Percentiles rank a stretch among this genome's conserved stretches.
Evolutionary conservation across 2,329 filamentous ascomycete genomes (phyloP).

Genomic region (Pyricularia pennisetigena): DNA sequence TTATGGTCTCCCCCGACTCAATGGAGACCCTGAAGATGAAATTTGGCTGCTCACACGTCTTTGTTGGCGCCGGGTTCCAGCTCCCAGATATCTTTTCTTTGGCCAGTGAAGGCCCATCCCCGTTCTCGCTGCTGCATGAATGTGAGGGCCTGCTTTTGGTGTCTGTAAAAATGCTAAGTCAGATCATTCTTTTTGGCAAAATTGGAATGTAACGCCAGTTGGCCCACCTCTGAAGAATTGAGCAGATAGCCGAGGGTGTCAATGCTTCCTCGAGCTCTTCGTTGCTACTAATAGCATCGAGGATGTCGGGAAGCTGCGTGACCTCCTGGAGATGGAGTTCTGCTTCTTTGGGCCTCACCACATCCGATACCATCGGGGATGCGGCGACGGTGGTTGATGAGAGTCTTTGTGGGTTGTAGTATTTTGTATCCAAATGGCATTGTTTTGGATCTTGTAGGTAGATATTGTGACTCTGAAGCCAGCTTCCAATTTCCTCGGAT

Average conservation of each 20-base stretch:
- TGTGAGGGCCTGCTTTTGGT: constrained; percentile 31
- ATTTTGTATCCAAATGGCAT: constrained; percentile 17
- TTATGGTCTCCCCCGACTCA: too few species aligned
- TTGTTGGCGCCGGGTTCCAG: background rate
- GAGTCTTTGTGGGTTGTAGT: constrained; percentile 26
- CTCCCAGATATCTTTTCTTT: background rate
- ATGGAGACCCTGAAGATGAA: too few species aligned
- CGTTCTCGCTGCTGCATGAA: constrained; percentile 29
- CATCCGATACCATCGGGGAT: background rate
- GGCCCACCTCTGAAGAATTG: constrained; percentile 15
- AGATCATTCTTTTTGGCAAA: constrained; percentile 5
- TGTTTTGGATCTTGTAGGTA: constrained; percentile 24
- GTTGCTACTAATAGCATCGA: constrained; percentile 16
- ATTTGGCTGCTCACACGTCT: background rate
- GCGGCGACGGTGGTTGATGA: background rate
- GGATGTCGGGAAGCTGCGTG: constrained; percentile 10
- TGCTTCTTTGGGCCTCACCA: background rate
- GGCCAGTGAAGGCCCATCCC: constrained; percentile 22
- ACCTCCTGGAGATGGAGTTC: background rate
- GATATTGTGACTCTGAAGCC: constrained; percentile 19
- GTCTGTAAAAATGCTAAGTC: constrained; percentile 15
- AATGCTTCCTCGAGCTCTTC: constrained; percentile 17
- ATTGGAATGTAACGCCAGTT: too few species aligned
- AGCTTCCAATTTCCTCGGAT: constrained; percentile 18
- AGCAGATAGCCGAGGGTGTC: constrained; percentile 16